These are phyloP conservation scores for Breynia disticha DNA, from an alignment of 441 rosid species.

Conservation along the genomic window DNA sequence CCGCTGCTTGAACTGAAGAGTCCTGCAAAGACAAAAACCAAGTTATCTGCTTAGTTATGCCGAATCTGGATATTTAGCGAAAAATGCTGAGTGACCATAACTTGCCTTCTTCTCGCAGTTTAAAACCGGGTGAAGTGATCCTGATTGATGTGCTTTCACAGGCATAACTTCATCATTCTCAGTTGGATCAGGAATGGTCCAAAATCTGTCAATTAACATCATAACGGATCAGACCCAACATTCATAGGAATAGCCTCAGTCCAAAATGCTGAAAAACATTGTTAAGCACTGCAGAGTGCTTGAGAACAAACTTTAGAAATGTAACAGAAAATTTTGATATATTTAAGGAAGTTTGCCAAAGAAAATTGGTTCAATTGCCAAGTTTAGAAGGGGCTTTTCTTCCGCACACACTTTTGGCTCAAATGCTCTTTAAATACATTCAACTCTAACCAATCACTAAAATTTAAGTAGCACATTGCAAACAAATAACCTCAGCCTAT, in stretches of 20 bases:
- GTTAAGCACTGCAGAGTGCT: no score
- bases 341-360: no score
- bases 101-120: constrained; percentile 68
- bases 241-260: not conserved
- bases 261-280: not conserved
- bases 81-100: constrained; percentile 10
- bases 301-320: no score
- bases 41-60: constrained; percentile 7
- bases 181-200: constrained; percentile 40
- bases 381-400: no score
- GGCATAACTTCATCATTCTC: constrained; percentile 27
- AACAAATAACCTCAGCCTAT: no score
- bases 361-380: no score
- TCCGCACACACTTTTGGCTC: no score
- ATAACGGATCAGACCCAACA: constrained; percentile 11
- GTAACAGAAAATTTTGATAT: no score
- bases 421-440: no score
- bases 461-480: no score
- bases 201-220: constrained; percentile 34
- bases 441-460: no score
- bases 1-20: constrained; percentile 37
- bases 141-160: constrained; percentile 24
- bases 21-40: constrained; percentile 25
- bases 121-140: constrained; percentile 34
- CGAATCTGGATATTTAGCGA: constrained; percentile 1